Conservation (phyloP, 208 protist genomes). For the Trypanosoma congolense region DNA sequence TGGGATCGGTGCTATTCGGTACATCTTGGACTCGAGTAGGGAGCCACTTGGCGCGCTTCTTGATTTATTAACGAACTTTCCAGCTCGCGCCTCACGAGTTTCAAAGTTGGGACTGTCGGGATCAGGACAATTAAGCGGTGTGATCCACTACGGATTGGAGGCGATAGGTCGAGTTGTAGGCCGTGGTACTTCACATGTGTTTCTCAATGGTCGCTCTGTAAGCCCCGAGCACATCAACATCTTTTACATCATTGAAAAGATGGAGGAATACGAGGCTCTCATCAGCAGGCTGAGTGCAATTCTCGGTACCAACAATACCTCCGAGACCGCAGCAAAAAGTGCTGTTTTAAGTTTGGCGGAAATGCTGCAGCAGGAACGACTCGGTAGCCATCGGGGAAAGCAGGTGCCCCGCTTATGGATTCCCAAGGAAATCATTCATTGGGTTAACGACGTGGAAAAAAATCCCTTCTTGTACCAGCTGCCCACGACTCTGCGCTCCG, state of each 20-base stretch:
- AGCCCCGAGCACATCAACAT: slow-evolving; percentile 27
- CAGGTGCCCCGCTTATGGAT: slow-evolving; percentile 20
- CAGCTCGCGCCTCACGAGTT: slow-evolving; percentile 57
- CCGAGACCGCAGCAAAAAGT: too few relatives aligned
- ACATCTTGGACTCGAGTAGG: slow-evolving; percentile 34
- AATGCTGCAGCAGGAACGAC: not conserved
- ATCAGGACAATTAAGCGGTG: slow-evolving; percentile 11
- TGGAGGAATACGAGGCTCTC: slow-evolving; percentile 34
- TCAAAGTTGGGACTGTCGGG: slow-evolving; percentile 25
- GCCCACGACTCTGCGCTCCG: slow-evolving; percentile 5
- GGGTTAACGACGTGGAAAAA: slow-evolving; percentile 77
- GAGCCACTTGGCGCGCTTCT: slow-evolving; percentile 64
- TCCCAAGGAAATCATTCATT: slow-evolving; percentile 27
- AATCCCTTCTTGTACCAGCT: slow-evolving; percentile 40
- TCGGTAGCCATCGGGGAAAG: not conserved
- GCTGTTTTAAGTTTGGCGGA: too few relatives aligned
- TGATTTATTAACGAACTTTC: slow-evolving; percentile 87
- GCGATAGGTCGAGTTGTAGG: slow-evolving; percentile 11
- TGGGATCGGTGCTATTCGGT: slow-evolving; percentile 44
- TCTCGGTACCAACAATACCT: slow-evolving; percentile 1
- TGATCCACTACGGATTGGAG: slow-evolving; percentile 18
- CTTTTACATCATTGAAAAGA: slow-evolving; percentile 40
- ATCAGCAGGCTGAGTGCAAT: slow-evolving; percentile 18
- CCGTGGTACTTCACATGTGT: slow-evolving; percentile 24
- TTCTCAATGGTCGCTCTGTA: slow-evolving; percentile 48